Percentiles rank a stretch among this genome's conserved stretches.
Evolutionary conservation across 208 protist species (phyloP).

Genomic region (Porcisia hertigi): DNA sequence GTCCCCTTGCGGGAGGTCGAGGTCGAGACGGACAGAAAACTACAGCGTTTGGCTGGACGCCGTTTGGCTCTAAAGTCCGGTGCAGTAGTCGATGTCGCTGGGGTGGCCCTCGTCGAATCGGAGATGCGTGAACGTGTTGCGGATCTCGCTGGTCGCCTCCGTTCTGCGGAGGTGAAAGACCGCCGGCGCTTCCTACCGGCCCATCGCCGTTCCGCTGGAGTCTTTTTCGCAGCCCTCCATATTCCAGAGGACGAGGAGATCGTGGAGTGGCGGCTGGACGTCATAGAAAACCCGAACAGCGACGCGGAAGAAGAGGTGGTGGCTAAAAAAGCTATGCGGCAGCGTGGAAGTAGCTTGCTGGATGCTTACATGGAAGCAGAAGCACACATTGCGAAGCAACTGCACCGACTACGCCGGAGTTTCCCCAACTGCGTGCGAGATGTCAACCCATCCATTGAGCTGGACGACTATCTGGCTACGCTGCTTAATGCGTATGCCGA

Average conservation of each 20-base stretch:
- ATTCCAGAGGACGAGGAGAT: constrained; percentile 54
- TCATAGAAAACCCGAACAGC: constrained; percentile 28
- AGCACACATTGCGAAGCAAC: constrained; percentile 31
- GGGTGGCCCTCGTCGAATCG: constrained; percentile 27
- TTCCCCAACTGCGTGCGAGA: constrained; percentile 68
- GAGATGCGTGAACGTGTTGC: constrained; percentile 29
- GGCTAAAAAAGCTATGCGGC: constrained; percentile 37
- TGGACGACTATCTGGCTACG: constrained; percentile 52
- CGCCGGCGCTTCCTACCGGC: constrained; percentile 37
- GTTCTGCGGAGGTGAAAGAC: constrained; percentile 33
- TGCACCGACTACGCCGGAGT: constrained; percentile 38
- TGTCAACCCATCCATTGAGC: constrained; percentile 58
- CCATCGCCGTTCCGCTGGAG: constrained; percentile 17
- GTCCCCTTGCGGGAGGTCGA: constrained; percentile 52
- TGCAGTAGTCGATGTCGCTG: constrained; percentile 10
- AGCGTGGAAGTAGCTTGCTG: constrained; percentile 33
- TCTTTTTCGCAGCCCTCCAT: constrained; percentile 38
- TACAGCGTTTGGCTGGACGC: constrained; percentile 16
- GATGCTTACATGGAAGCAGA: constrained; percentile 39
- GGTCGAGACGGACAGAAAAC: constrained; percentile 36
- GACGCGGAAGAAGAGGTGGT: constrained; percentile 25
- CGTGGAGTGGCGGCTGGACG: constrained; percentile 38
- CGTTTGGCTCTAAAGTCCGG: constrained; percentile 11
- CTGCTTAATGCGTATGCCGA: constrained; percentile 50
- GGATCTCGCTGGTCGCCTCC: constrained; percentile 26